phyloP scores from a whole-genome alignment of 2,329 filamentous ascomycete genomes.

The Trichophyton equinum region DNA sequence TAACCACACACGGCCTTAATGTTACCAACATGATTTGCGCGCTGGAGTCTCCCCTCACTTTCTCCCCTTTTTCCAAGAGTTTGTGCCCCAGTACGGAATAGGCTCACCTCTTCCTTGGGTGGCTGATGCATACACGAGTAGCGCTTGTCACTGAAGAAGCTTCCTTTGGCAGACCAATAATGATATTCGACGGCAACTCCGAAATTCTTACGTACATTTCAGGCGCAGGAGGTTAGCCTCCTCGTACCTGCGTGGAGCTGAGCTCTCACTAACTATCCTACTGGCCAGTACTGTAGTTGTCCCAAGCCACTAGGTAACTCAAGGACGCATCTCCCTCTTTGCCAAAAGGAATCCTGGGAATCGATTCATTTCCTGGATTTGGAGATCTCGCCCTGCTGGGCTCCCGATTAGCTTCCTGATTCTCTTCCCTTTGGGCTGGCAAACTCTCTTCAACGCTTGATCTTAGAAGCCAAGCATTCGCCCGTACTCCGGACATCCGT shows the following conservation, averaged over 20 bases:
- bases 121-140: slow-evolving; percentile 1
- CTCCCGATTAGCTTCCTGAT: not conserved
- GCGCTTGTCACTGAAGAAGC: not conserved
- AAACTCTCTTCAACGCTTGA: not conserved
- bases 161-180: not conserved
- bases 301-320: not conserved
- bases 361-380: not conserved
- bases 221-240: not conserved
- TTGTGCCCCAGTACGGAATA: too few relatives aligned
- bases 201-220: slow-evolving; percentile 1
- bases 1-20: too few relatives aligned
- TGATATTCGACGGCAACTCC: not conserved
- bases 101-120: not conserved
- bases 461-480: not conserved
- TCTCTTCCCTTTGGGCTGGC: not conserved
- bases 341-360: not conserved
- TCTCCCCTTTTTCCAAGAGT: too few relatives aligned
- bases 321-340: not conserved
- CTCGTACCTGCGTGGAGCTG: slow-evolving; percentile 2
- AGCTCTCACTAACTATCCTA: not conserved
- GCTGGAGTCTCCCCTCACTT: too few relatives aligned
- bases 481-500: not conserved
- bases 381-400: not conserved
- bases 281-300: not conserved
- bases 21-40: too few relatives aligned